Conservation (phyloP, 768 basidiomycete genomes). For the Gloeopeniophorella convolvens region DNA sequence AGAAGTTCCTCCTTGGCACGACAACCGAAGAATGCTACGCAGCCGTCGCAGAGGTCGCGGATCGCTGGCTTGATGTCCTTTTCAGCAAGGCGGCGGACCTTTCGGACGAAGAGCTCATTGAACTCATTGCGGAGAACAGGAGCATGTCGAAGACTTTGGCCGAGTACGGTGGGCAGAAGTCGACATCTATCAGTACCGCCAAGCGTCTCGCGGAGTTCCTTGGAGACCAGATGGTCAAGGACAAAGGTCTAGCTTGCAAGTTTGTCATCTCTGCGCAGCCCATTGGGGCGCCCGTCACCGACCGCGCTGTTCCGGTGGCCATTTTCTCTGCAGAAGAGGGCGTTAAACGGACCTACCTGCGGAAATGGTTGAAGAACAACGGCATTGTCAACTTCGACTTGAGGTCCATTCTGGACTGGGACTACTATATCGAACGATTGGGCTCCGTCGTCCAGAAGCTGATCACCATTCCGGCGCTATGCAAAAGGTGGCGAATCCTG, state of each 20-base stretch:
- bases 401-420: conserved; percentile 94
- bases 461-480: conserved; percentile 99
- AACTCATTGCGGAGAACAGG: conserved; percentile 96
- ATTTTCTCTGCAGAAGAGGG: conserved; percentile 95
- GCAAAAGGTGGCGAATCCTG: conserved; percentile 95
- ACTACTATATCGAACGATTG: conserved; percentile 94
- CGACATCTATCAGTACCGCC: conserved; percentile 96
- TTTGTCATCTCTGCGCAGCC: conserved; percentile 98
- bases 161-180: conserved; percentile 95
- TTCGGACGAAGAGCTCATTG: conserved; percentile 87
- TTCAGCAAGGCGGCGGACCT: conserved; percentile 81
- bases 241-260: conserved; percentile 97
- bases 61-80: conserved; percentile 96
- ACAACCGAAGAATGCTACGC: conserved; percentile 95
- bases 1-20: conserved; percentile 88
- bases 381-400: conserved; percentile 82
- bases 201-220: conserved; percentile 92
- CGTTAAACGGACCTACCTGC: conserved; percentile 83
- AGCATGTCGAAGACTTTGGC: conserved; percentile 97
- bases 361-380: conserved; percentile 96
- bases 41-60: conserved; percentile 86
- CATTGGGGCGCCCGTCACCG: conserved; percentile 89
- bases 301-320: conserved; percentile 92
- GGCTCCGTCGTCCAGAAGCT: conserved; percentile 98
- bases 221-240: conserved; percentile 98